Conservation (phyloP, 352 stramenopile species). For the Pythium angustatum region DNA sequence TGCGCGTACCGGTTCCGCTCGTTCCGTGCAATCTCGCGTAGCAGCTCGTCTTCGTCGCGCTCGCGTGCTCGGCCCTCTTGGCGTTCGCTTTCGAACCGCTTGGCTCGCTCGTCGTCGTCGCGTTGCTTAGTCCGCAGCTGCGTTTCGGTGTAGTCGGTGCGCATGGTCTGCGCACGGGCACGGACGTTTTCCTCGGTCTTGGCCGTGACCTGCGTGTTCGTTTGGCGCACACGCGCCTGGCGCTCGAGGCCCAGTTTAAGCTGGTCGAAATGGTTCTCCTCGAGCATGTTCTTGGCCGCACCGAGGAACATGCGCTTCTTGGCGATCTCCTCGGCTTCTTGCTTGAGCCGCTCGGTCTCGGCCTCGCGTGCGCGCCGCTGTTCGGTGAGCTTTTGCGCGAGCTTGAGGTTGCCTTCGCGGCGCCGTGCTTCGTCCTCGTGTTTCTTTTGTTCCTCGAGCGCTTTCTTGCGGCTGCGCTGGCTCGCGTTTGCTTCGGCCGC, state of each 20-base stretch:
- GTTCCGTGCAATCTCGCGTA: conserved; percentile 58
- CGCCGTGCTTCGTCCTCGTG: conserved; percentile 60
- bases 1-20: conserved; percentile 59
- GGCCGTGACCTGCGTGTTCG: conserved; percentile 40
- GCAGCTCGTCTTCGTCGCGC: conserved; percentile 62
- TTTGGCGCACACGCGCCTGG: conserved; percentile 52
- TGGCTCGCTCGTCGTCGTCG: conserved; percentile 30
- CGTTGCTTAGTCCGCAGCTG: conserved; percentile 30
- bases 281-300: conserved; percentile 82
- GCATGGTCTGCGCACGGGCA: conserved; percentile 41
- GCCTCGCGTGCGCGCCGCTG: conserved; percentile 52
- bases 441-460: conserved; percentile 48
- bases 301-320: conserved; percentile 85
- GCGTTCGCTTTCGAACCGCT: conserved; percentile 36
- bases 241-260: conserved; percentile 59
- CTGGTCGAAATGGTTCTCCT: conserved; percentile 79
- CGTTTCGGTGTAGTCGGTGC: conserved; percentile 31
- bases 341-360: conserved; percentile 49
- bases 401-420: conserved; percentile 64
- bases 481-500: conserved; percentile 65
- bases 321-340: conserved; percentile 62
- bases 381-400: conserved; percentile 70
- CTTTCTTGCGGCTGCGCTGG: conserved; percentile 57
- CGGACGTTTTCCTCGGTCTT: conserved; percentile 54
- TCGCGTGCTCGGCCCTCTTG: conserved; percentile 39